Conservation (phyloP, 306 rosid species). For the apple (Malus domestica) region DNA sequence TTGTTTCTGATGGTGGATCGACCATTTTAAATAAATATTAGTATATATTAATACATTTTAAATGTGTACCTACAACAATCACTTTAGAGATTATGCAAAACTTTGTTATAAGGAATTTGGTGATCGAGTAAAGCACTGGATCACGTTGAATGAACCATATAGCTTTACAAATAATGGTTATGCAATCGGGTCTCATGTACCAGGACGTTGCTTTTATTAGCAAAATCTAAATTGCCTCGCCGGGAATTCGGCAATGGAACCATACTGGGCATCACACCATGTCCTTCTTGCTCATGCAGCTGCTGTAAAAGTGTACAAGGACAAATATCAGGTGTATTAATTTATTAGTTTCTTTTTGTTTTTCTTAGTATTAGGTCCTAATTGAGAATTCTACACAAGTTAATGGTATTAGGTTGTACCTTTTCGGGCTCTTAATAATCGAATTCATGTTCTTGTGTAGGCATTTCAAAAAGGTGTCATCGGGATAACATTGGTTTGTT, state of each 20-base stretch:
- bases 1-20: too few relatives aligned
- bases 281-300: conserved; percentile 60
- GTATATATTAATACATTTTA: not conserved
- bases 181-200: conserved; percentile 14
- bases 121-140: conserved; percentile 39
- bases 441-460: too few relatives aligned
- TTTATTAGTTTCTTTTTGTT: not conserved
- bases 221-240: conserved; percentile 41
- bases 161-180: conserved; percentile 19
- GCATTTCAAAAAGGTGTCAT: too few relatives aligned
- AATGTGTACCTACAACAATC: conserved; percentile 15
- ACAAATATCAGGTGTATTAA: conserved; percentile 42
- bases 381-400: not conserved
- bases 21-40: not conserved
- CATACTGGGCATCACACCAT: conserved; percentile 48
- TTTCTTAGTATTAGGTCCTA: not conserved
- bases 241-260: conserved; percentile 58
- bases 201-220: conserved; percentile 41
- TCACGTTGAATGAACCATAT: conserved; percentile 39
- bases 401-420: too few relatives aligned
- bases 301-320: conserved; percentile 35
- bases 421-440: too few relatives aligned
- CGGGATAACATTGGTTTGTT: too few relatives aligned
- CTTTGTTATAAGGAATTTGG: conserved; percentile 36
- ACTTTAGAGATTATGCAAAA: conserved; percentile 27